phyloP scores from a whole-genome alignment of 345 rosid species.

The Eucalyptus sp. region DNA sequence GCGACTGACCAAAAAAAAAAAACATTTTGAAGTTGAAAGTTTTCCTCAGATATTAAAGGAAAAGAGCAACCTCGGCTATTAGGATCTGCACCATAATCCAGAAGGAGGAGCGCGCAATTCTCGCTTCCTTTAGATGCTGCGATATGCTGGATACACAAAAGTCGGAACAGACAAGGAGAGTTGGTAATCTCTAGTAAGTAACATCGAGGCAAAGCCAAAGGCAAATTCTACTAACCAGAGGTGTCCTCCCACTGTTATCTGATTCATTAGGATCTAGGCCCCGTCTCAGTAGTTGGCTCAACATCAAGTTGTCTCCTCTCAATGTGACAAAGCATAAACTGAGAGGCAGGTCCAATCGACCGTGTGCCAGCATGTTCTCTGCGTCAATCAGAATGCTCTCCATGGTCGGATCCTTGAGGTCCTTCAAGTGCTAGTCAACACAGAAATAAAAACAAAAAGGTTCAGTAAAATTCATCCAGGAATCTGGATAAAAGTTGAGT shows the following conservation, averaged over 20 bases:
- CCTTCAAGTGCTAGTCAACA: conserved; percentile 39
- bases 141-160: conserved; percentile 44
- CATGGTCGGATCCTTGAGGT: conserved; percentile 57
- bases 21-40: neutral
- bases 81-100: conserved; percentile 58
- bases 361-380: conserved; percentile 70
- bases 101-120: conserved; percentile 60
- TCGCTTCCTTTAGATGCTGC: conserved; percentile 73
- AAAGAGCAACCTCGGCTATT: conserved; percentile 49
- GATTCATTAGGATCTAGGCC: conserved; percentile 83
- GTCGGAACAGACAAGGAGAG: neutral
- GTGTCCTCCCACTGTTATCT: conserved; percentile 61
- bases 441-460: neutral
- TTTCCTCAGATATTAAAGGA: neutral
- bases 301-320: conserved; percentile 67
- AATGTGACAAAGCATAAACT: conserved; percentile 67
- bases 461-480: neutral
- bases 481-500: neutral
- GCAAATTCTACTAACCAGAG: conserved; percentile 59
- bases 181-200: neutral
- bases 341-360: conserved; percentile 70
- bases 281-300: conserved; percentile 62
- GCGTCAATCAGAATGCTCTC: conserved; percentile 54
- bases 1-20: neutral
- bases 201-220: neutral